A percentile compares a stretch with the other conserved stretches of the same genome.
phyloP scores from a whole-genome alignment of 805 yeast genomes.

The Wickerhamomyces canadensis region DNA sequence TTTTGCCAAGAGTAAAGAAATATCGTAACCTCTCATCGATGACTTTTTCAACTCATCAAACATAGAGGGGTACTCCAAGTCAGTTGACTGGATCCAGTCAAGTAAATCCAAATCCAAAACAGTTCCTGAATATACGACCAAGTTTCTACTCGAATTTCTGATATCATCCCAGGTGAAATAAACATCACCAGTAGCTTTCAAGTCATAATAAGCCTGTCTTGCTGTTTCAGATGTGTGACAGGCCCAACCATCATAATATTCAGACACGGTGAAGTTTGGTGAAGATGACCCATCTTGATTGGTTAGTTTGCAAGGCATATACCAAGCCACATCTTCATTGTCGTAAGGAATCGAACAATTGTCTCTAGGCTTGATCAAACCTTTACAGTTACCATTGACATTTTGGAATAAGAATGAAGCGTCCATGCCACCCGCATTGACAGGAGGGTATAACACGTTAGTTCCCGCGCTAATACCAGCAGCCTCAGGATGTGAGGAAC shows the following conservation, averaged over 20 bases:
- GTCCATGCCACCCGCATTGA: constrained; percentile 83
- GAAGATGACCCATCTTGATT: constrained; percentile 64
- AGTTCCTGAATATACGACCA: constrained; percentile 84
- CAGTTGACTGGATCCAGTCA: constrained; percentile 66
- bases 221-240: constrained; percentile 79
- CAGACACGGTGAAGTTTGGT: constrained; percentile 53
- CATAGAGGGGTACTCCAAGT: constrained; percentile 64
- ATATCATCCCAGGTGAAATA: constrained; percentile 90
- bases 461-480: constrained; percentile 69
- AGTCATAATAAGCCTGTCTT: constrained; percentile 57
- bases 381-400: constrained; percentile 86
- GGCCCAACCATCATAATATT: constrained; percentile 79
- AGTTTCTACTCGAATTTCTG: constrained; percentile 58
- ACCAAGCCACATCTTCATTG: constrained; percentile 77
- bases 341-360: constrained; percentile 68
- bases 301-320: constrained; percentile 84
- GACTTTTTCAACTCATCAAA: constrained; percentile 60
- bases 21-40: constrained; percentile 68
- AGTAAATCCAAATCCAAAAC: constrained; percentile 78
- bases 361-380: constrained; percentile 62
- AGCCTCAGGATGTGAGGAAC: constrained; percentile 75
- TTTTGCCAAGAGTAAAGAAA: constrained; percentile 65
- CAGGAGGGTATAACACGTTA: constrained; percentile 77
- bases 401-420: constrained; percentile 84
- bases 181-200: constrained; percentile 64